A percentile compares a stretch with the other conserved stretches of the same genome.
These are phyloP conservation scores for Nigrograna mackinnonii DNA, from an alignment of 2,329 filamentous ascomycete species.

Conservation along the genomic window DNA sequence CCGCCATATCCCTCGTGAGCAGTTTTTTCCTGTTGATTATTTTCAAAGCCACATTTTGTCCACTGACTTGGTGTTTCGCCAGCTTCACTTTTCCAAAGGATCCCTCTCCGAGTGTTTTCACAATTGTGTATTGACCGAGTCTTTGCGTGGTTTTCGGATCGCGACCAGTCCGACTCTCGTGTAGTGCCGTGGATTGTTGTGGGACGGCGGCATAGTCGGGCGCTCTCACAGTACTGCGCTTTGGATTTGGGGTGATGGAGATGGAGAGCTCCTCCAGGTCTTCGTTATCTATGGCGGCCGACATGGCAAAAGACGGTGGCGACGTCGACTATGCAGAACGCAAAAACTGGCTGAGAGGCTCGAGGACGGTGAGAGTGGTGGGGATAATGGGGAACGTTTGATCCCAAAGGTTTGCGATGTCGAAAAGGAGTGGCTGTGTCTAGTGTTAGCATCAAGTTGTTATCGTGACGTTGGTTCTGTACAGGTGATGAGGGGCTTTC, in stretches of 20 bases:
- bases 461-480: neutral
- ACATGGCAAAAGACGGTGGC: slow-evolving; percentile 28
- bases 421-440: neutral
- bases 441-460: neutral
- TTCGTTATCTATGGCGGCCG: slow-evolving; percentile 70
- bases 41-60: slow-evolving; percentile 95
- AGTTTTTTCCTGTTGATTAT: slow-evolving; percentile 97
- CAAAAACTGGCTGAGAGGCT: no score
- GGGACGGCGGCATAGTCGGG: slow-evolving; percentile 38
- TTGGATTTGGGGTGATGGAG: slow-evolving; percentile 68
- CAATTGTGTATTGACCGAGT: slow-evolving; percentile 87
- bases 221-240: slow-evolving; percentile 49
- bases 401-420: neutral
- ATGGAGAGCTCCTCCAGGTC: slow-evolving; percentile 70
- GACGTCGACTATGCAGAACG: neutral
- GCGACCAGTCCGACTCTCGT: slow-evolving; percentile 47
- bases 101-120: slow-evolving; percentile 90
- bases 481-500: neutral
- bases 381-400: neutral
- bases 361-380: neutral
- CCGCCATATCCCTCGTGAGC: slow-evolving; percentile 96
- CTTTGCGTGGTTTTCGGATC: slow-evolving; percentile 73
- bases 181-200: slow-evolving; percentile 17
- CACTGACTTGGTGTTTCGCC: slow-evolving; percentile 87
- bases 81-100: slow-evolving; percentile 99